These are phyloP conservation scores for Mollisia scopiformis DNA, from an alignment of 2,329 filamentous ascomycete species.

Conservation along the genomic window DNA sequence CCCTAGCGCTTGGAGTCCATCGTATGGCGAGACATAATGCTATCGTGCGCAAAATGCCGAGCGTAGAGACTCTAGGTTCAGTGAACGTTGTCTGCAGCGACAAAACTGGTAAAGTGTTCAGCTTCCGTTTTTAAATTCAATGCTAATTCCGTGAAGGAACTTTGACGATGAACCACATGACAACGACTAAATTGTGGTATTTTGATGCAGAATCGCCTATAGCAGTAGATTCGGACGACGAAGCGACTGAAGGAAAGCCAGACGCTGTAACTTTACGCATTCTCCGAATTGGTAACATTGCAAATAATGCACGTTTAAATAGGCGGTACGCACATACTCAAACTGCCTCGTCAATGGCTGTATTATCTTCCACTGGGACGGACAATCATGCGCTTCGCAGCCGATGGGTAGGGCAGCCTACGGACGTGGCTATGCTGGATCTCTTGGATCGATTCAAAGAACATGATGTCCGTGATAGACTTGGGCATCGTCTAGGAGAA, in stretches of 20 bases:
- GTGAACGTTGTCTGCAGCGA: slow-evolving; percentile 99
- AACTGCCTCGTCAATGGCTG: slow-evolving; percentile 72
- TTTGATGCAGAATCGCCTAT: slow-evolving; percentile 65
- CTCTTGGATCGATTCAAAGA: slow-evolving; percentile 89
- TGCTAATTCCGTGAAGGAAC: slow-evolving; percentile 61
- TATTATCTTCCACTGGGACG: slow-evolving; percentile 79
- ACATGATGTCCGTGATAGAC: slow-evolving; percentile 84
- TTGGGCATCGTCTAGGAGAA: slow-evolving; percentile 81
- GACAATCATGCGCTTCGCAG: slow-evolving; percentile 70
- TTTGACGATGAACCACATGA: slow-evolving; percentile 97
- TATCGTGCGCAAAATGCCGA: slow-evolving; percentile 93
- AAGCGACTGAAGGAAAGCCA: slow-evolving; percentile 58
- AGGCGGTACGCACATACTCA: slow-evolving; percentile 71
- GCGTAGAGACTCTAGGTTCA: slow-evolving; percentile 96
- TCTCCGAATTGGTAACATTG: slow-evolving; percentile 90
- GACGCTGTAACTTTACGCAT: slow-evolving; percentile 79
- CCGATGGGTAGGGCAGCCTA: slow-evolving; percentile 95
- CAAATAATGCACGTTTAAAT: slow-evolving; percentile 87
- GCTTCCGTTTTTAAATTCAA: neutral
- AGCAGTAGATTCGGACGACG: slow-evolving; percentile 55
- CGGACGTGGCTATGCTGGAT: slow-evolving; percentile 96
- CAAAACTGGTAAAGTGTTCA: slow-evolving; percentile 71
- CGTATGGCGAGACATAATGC: slow-evolving; percentile 95
- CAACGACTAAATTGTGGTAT: slow-evolving; percentile 94
- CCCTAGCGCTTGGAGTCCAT: slow-evolving; percentile 89